Evolutionary conservation across 306 rosid species (phyloP), one percentile per base, ranked within the genome.

Genomic region (Glycyrrhiza uralensis): DNA sequence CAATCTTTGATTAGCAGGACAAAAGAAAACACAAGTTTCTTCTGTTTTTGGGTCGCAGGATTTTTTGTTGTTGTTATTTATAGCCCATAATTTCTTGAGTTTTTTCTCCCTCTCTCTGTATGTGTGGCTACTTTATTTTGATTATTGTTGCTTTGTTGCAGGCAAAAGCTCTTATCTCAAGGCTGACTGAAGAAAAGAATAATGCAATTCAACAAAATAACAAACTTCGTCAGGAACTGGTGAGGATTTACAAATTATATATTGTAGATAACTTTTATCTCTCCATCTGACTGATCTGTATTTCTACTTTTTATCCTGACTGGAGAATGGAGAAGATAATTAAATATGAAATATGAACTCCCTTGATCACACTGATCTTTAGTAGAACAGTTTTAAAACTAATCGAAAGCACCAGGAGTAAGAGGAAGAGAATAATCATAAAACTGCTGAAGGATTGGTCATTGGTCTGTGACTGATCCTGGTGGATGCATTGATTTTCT

Each of bases 201-300:
- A 83, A 35, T 66, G 96, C 90, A 9, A 32, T 77, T 66, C 96
- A 81, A 83, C 87, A 75, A 88, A 82, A 78, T 68, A 89, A 33
- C 85, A 88, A 78, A 84, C 88, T 90, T 65, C 86, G 86, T 57
- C 96, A 92, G 74, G 97, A 92, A 82, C 81, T 92, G 93, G 97
- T 92, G 72, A 85, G 89, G 42, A 42, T 74, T 71, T 35, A 57
- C 56, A 7, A 51, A 72, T 63, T 30, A 57, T 57, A 17, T 18
- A 3, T 13, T 13, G 17, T 6, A 6, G 66, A 36, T 28, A 28
- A 22, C 10, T 70, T 45, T 32, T 45, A 51, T 52, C 13, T 32
- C 19, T 29, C 32, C 47, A 49, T 46, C 23, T 44, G 20, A 29
- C 12, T 62, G 49, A 4, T 69, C 26, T 38, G n/a, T 24, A 8